A percentile compares a stretch with the other conserved stretches of the same genome.
Conservation (phyloP, 2,329 filamentous ascomycete genomes). For the Alternaria ventricosa region DNA sequence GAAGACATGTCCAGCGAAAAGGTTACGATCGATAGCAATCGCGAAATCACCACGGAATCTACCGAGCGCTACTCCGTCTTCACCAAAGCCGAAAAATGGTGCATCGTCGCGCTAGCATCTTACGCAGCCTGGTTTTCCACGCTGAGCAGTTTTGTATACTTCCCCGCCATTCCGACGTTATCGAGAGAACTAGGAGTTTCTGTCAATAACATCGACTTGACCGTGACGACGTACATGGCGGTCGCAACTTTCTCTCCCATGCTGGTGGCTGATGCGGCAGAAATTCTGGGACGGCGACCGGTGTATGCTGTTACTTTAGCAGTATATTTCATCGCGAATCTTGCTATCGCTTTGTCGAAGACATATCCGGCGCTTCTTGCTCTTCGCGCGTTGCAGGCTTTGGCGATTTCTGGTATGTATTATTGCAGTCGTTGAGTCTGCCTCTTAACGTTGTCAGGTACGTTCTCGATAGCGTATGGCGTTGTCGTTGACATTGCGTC, state of each 20-base stretch:
- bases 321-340: neutral
- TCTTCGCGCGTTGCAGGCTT: neutral
- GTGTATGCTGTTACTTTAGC: neutral
- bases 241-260: neutral
- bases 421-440: neutral
- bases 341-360: neutral
- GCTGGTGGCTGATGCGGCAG: neutral
- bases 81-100: neutral
- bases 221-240: neutral
- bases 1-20: neutral
- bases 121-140: neutral
- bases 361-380: neutral
- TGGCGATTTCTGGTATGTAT: neutral
- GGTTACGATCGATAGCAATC: neutral
- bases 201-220: neutral
- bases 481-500: neutral
- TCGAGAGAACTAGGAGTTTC: neutral
- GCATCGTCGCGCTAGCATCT: neutral
- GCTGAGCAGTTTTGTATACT: neutral
- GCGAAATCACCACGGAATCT: neutral
- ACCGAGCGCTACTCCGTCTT: neutral
- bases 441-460: neutral
- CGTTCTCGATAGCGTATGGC: neutral
- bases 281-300: neutral
- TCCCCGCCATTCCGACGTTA: neutral